Conservation (phyloP, 2,329 filamentous ascomycete genomes). For the Penicillium hesseltinei region DNA sequence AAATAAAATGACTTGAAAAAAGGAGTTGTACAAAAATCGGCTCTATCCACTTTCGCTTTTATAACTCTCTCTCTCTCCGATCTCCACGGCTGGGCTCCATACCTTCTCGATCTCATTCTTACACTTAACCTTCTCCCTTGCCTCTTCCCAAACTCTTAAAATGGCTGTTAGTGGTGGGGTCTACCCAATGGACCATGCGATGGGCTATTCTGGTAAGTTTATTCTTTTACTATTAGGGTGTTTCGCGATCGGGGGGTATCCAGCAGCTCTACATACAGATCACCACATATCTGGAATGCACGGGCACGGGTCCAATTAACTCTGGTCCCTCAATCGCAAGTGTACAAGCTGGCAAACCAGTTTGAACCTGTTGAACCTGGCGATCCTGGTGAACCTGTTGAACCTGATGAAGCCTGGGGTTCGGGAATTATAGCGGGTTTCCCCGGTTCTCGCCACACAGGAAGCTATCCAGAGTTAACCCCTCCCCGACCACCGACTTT, state of each 20-base stretch:
- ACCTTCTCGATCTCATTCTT: constrained; percentile 1
- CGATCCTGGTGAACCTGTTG: too few species aligned
- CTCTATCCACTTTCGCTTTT: not conserved
- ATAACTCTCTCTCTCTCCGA: not conserved
- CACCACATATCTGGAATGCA: not conserved
- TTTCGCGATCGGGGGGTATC: not conserved
- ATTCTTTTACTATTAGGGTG: too few species aligned
- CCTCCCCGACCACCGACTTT: not conserved
- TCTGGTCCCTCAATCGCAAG: not conserved
- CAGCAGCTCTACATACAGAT: not conserved
- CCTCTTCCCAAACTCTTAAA: constrained; percentile 8
- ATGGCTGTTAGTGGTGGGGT: constrained; percentile 31
- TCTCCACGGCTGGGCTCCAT: not conserved
- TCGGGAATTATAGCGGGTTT: not conserved
- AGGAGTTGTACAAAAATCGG: not conserved
- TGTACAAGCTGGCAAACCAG: not conserved
- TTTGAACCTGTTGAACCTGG: not conserved
- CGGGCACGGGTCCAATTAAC: not conserved
- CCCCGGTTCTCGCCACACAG: not conserved
- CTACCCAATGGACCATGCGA: constrained; percentile 28
- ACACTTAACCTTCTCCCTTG: constrained; percentile 18
- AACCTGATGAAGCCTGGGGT: not conserved
- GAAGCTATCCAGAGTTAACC: not conserved
- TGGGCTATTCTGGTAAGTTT: constrained; percentile 21
- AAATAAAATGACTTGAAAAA: not conserved